A percentile compares a stretch with the other conserved stretches of the same genome.
Conservation (phyloP, 768 basidiomycete species). For the Leccinum imitatum region DNA sequence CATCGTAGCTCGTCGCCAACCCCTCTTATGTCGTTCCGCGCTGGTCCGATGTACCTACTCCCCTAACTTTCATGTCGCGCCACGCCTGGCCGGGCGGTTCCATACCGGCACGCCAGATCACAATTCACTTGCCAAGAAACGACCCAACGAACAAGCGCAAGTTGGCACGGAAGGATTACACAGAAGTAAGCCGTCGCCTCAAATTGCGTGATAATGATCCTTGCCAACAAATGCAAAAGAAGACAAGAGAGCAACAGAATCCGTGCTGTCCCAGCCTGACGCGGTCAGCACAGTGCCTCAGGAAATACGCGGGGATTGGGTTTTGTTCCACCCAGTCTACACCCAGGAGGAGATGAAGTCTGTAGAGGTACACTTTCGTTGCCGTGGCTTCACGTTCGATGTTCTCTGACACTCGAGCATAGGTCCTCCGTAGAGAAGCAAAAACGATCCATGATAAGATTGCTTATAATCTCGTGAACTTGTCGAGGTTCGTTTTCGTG, state of each 20-base stretch:
- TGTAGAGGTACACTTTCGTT: constrained; percentile 51
- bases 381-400: not conserved
- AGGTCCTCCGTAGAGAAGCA: constrained; percentile 72
- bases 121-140: constrained; percentile 25
- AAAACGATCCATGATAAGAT: constrained; percentile 71
- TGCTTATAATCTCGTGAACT: constrained; percentile 60
- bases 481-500: constrained; percentile 41
- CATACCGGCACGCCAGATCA: constrained; percentile 26
- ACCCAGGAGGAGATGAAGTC: constrained; percentile 67
- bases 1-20: constrained; percentile 10
- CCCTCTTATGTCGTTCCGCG: constrained; percentile 11
- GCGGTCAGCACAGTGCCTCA: constrained; percentile 55
- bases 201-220: not conserved
- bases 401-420: constrained; percentile 9
- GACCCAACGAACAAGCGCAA: constrained; percentile 20
- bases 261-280: constrained; percentile 29
- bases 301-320: constrained; percentile 77
- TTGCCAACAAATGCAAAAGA: constrained; percentile 18
- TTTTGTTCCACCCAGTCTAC: constrained; percentile 92
- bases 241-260: constrained; percentile 23
- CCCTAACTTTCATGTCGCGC: constrained; percentile 3
- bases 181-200: constrained; percentile 21
- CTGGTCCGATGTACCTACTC: constrained; percentile 10
- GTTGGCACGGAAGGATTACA: constrained; percentile 38
- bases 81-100: constrained; percentile 16